These are phyloP conservation scores for carrot (Daucus carota) DNA, from an alignment of 129 eudicot genomes.

Conservation along the genomic window DH1_v3.0 NC_030383.2:46276001-46276500, in stretches of 20 bases:
- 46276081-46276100: neutral
- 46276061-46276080: neutral
- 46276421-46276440: slow-evolving; percentile 3
- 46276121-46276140: neutral
- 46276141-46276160: slow-evolving; percentile 45
- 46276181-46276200: slow-evolving; percentile 80
- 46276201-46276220: slow-evolving; percentile 88
- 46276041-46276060: neutral
- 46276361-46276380: slow-evolving; percentile 80
- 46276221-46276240: slow-evolving; percentile 84
- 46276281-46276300: slow-evolving; percentile 88
- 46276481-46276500: slow-evolving; percentile 94
- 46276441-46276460: slow-evolving; percentile 38
- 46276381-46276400: slow-evolving; percentile 23
- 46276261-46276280: slow-evolving; percentile 86
- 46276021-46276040: neutral
- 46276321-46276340: slow-evolving; percentile 88
- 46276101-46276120: neutral
- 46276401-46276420: neutral
- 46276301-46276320: slow-evolving; percentile 95
- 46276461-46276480: slow-evolving; percentile 91
- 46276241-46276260: slow-evolving; percentile 91
- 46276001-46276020: neutral
- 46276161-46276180: slow-evolving; percentile 76
- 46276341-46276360: slow-evolving; percentile 93